phyloP scores from a whole-genome alignment of 306 rosid species.

The Benincasa hispida region DNA sequence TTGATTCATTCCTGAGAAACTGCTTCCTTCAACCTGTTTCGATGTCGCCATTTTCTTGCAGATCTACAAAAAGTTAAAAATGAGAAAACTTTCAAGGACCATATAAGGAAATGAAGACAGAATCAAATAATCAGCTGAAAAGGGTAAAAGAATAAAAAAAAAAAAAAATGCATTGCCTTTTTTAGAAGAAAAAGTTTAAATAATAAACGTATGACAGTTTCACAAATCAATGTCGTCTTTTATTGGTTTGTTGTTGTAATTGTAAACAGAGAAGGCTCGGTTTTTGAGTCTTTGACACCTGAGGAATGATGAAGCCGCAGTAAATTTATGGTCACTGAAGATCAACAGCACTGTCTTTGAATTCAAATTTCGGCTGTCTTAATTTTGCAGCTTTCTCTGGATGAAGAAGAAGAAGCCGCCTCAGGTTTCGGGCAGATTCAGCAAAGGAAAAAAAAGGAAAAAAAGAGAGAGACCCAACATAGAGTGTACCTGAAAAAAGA shows the following conservation, averaged over 20 bases:
- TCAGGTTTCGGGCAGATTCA: too few relatives aligned
- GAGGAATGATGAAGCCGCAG: conserved; percentile 8
- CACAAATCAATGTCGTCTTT: conserved; percentile 17
- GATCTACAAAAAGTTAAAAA: conserved; percentile 18
- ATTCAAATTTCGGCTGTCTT: neutral
- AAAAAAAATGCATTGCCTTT: conserved; percentile 1
- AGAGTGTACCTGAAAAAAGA: too few relatives aligned
- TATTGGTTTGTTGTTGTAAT: conserved; percentile 2
- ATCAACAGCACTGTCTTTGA: neutral
- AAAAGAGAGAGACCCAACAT: too few relatives aligned
- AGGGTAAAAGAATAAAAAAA: conserved; percentile 6
- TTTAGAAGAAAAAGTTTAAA: neutral
- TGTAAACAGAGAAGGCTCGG: conserved; percentile 5
- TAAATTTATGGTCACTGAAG: neutral
- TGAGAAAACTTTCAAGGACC: conserved; percentile 1
- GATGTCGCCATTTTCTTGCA: conserved; percentile 36
- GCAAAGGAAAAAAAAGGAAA: too few relatives aligned
- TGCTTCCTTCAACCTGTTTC: conserved; percentile 65
- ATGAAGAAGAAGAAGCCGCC: too few relatives aligned
- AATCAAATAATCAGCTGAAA: conserved; percentile 4
- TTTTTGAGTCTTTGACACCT: conserved; percentile 7
- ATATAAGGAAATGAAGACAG: neutral
- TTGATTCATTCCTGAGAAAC: conserved; percentile 38
- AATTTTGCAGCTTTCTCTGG: neutral
- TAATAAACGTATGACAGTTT: conserved; percentile 13